These are phyloP conservation scores for Diaporthe ilicicola DNA, from an alignment of 2,329 filamentous ascomycete genomes.

Conservation along the genomic window DNA sequence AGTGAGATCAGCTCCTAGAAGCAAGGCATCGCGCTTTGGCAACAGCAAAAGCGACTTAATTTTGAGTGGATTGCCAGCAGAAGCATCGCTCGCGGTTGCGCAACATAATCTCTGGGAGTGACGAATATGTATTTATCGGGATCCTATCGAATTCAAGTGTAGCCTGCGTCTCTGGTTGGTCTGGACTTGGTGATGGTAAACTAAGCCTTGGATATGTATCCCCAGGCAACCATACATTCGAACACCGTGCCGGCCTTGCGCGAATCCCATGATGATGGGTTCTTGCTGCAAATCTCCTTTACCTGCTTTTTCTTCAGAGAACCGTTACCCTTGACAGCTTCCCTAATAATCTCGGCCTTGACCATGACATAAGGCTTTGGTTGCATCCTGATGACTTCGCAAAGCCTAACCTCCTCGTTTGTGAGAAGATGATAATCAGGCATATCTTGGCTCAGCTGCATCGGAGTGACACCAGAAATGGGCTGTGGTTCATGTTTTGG, in stretches of 20 bases:
- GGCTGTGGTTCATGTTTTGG: constrained; percentile 63
- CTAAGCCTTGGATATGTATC: constrained; percentile 88
- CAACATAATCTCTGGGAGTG: not conserved
- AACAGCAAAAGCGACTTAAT: not conserved
- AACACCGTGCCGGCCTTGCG: constrained; percentile 88
- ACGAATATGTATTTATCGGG: not conserved
- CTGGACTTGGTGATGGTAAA: not conserved
- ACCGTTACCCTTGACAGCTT: constrained; percentile 89
- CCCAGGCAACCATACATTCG: constrained; percentile 92
- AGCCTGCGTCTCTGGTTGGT: no score
- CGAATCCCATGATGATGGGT: constrained; percentile 67
- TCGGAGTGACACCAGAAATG: constrained; percentile 68
- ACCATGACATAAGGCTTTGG: constrained; percentile 96
- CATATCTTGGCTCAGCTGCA: constrained; percentile 78
- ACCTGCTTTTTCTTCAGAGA: constrained; percentile 93
- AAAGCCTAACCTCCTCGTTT: constrained; percentile 85
- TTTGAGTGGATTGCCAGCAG: not conserved
- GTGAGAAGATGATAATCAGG: constrained; percentile 87
- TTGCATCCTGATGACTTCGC: constrained; percentile 82
- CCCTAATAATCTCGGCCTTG: constrained; percentile 91
- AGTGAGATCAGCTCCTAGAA: no score
- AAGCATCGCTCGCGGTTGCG: not conserved
- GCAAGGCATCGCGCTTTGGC: not conserved
- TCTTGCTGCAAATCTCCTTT: constrained; percentile 77
- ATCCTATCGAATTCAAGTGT: not conserved